Percentiles rank a stretch among this genome's conserved stretches.
Evolutionary conservation across 148 eudicot genomes (phyloP).

Genomic region (Camellia lanceoleosa): DNA sequence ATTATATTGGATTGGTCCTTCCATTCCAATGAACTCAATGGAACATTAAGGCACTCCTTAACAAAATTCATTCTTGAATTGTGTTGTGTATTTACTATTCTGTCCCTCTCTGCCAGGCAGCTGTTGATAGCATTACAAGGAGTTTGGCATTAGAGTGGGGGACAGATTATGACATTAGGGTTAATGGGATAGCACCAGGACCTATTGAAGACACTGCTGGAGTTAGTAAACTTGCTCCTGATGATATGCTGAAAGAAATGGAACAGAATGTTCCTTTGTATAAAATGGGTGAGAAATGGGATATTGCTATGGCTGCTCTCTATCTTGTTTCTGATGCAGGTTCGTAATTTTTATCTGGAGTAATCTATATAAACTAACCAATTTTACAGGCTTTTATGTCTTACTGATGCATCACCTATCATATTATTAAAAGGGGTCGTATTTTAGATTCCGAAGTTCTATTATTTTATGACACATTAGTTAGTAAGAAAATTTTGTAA

Average conservation of each 20-base stretch:
- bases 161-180: conserved; percentile 73
- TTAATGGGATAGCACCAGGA: conserved; percentile 80
- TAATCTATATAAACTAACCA: too few species aligned
- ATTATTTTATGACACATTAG: too few species aligned
- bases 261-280: conserved; percentile 44
- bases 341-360: conserved; percentile 18
- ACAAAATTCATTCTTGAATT: neutral
- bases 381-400: too few species aligned
- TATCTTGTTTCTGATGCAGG: conserved; percentile 78
- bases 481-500: too few species aligned
- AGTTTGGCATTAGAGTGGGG: conserved; percentile 83
- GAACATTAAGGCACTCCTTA: too few species aligned
- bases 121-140: conserved; percentile 77
- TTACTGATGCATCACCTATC: too few species aligned
- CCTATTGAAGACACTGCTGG: conserved; percentile 77
- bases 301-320: conserved; percentile 78
- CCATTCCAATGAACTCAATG: too few species aligned
- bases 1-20: too few species aligned
- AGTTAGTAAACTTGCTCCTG: conserved; percentile 54
- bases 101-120: conserved; percentile 45
- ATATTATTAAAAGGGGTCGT: too few species aligned
- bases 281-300: conserved; percentile 78
- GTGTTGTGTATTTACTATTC: neutral
- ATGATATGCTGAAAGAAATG: conserved; percentile 31
- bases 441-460: too few species aligned